Conservation (phyloP, 345 rosid species). For the Murraya paniculata region DNA sequence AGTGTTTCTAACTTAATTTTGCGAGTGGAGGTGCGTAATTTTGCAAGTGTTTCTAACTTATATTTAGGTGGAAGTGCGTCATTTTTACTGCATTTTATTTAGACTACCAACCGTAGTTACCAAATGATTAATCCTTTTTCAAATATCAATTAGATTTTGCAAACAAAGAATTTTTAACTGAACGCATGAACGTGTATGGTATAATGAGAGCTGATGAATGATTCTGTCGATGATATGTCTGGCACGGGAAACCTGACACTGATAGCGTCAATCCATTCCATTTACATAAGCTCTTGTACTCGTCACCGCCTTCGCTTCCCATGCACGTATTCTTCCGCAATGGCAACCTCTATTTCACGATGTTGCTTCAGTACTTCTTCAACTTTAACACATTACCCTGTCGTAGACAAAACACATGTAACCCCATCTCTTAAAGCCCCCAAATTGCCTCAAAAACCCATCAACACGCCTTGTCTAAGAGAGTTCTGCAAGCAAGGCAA, state of each 20-base stretch:
- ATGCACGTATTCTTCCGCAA: constrained; percentile 12
- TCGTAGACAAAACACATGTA: constrained; percentile 18
- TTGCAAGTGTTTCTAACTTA: too few relatives aligned
- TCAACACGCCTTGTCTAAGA: constrained; percentile 22
- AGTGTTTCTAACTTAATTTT: too few relatives aligned
- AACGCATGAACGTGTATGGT: too few relatives aligned
- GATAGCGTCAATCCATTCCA: background rate
- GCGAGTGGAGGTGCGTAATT: too few relatives aligned
- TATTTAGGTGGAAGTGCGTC: too few relatives aligned
- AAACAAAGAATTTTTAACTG: too few relatives aligned
- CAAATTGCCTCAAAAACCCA: constrained; percentile 5
- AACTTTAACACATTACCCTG: constrained; percentile 7
- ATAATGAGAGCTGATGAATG: too few relatives aligned
- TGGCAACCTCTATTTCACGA: constrained; percentile 18
- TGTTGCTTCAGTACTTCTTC: constrained; percentile 10
- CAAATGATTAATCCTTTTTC: too few relatives aligned
- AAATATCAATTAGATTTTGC: too few relatives aligned
- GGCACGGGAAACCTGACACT: background rate
- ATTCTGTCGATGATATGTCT: background rate
- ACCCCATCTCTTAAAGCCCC: constrained; percentile 20
- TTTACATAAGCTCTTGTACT: background rate
- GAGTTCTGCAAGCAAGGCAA: constrained; percentile 28
- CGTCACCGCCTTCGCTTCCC: constrained; percentile 10
- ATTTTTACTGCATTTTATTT: too few relatives aligned
- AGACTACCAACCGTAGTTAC: too few relatives aligned